Evolutionary conservation across 495 filamentous ascomycete species (phyloP).

Genomic region (Penicillium maclennaniae): DNA sequence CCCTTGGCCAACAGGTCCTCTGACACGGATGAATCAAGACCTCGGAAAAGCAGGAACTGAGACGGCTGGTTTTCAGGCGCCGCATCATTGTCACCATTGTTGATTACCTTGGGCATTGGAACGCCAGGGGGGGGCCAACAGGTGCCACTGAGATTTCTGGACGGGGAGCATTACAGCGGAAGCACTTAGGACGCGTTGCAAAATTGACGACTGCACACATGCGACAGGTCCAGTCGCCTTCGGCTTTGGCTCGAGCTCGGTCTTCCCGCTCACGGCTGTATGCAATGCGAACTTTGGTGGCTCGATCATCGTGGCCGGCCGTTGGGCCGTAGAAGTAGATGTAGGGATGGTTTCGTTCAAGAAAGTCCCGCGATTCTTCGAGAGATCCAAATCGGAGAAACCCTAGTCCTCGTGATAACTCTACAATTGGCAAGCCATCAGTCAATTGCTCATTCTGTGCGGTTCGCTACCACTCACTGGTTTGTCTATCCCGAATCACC

Average conservation of each 20-base stretch:
- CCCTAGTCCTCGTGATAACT: conserved; percentile 59
- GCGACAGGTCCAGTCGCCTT: conserved; percentile 75
- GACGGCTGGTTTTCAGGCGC: conserved; percentile 70
- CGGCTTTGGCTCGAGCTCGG: conserved; percentile 47
- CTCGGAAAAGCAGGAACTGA: conserved; percentile 76
- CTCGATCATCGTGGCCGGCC: conserved; percentile 46
- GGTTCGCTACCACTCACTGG: conserved; percentile 43
- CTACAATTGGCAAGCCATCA: conserved; percentile 28
- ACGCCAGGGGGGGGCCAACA: conserved; percentile 31
- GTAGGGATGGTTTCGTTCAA: conserved; percentile 61
- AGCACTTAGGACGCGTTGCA: conserved; percentile 64
- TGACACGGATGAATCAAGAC: conserved; percentile 67
- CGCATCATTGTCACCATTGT: conserved; percentile 77
- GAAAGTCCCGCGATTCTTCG: conserved; percentile 58
- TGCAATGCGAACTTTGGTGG: conserved; percentile 57
- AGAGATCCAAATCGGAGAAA: conserved; percentile 64
- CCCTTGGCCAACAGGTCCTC: conserved; percentile 78
- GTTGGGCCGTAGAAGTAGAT: conserved; percentile 54
- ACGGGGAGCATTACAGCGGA: conserved; percentile 67
- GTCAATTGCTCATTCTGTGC: background rate
- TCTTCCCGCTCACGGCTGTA: conserved; percentile 57
- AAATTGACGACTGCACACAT: conserved; percentile 74
- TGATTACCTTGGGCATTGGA: conserved; percentile 41
- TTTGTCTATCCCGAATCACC: conserved; percentile 63
- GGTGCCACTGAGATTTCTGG: conserved; percentile 35